Evolutionary conservation across 1,284 basidiomycete species (phyloP), one percentile per base, ranked within the genome.

Genomic region (Psilocybe mexicana): DNA sequence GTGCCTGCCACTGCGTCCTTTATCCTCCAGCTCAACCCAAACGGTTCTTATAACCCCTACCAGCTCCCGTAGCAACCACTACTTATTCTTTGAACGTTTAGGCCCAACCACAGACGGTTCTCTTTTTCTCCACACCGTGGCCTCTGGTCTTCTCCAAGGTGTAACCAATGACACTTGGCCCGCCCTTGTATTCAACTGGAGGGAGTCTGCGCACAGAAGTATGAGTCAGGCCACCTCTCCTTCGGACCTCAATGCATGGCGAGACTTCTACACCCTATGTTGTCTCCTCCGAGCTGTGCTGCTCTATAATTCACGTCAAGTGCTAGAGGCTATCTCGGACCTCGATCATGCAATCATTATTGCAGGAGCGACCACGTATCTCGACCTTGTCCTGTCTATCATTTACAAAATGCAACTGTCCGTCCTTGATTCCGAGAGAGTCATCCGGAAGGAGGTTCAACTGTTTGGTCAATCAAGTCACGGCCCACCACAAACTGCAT

Each of bases 311-410:
- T 57, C 65, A 18, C 67, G 64, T 0, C 68, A 69, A 23, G 61
- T 66, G 1, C 60, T 71, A 23, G 65, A 74, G 49, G 74, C 80
- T 40, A 79, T 96, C 38, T 74, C 77, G 4, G 73, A 78, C 11
- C 75, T 98, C 30, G 96, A 98, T 68, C 79, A 79, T 65, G 88
- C 89, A 1, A 87, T 96, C 62, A 87, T 98, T 63, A 80, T 96
- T 45, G 90, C 94, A 6, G 95, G 94, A 0, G 85, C 87, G 0
- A 79, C 87, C 28, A 76, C 77, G 5, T 76, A 90, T 48, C 70
- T 84, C 36, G 84, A 88, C 35, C 69, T 88, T 47, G 79, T 92
- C 8, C 77, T 85, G 40, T 74, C 76, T 18, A 69, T 92, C 36
- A 91, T 97, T 61, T 63, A 66, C 36, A 62, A 65, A 42, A 75